Evolutionary conservation across 148 eudicot genomes (phyloP).

Genomic region (Fagopyrum esculentum): DNA sequence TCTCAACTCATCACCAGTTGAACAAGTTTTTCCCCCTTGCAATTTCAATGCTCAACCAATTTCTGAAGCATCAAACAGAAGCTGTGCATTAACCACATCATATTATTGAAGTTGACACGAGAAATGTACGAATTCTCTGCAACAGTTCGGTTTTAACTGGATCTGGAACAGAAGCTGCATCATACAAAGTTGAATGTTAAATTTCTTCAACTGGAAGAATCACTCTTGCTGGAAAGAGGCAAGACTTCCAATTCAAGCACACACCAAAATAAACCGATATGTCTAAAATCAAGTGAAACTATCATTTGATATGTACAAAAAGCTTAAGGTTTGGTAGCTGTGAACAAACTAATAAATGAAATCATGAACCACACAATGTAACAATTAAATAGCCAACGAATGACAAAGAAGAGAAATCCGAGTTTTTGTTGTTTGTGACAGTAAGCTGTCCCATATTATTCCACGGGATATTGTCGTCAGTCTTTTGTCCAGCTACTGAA

Average conservation of each 20-base stretch:
- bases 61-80: not conserved
- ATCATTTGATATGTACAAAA: not conserved
- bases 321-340: not conserved
- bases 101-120: conserved; percentile 44
- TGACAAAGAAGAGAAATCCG: not conserved
- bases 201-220: not conserved
- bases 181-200: not conserved
- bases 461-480: not conserved
- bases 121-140: conserved; percentile 58
- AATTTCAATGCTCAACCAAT: not conserved
- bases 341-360: not conserved
- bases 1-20: not conserved
- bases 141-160: conserved; percentile 62
- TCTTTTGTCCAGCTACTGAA: not conserved
- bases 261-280: not conserved
- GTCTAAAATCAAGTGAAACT: not conserved
- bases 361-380: not conserved
- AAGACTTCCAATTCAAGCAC: not conserved
- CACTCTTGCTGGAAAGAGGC: not conserved
- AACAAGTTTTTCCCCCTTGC: not conserved
- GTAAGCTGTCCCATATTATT: not conserved
- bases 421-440: not conserved
- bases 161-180: conserved; percentile 65
- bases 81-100: not conserved
- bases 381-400: not conserved